Evolutionary conservation across 345 rosid genomes (phyloP).

Genomic region (Rhodomyrtus tomentosa): DNA sequence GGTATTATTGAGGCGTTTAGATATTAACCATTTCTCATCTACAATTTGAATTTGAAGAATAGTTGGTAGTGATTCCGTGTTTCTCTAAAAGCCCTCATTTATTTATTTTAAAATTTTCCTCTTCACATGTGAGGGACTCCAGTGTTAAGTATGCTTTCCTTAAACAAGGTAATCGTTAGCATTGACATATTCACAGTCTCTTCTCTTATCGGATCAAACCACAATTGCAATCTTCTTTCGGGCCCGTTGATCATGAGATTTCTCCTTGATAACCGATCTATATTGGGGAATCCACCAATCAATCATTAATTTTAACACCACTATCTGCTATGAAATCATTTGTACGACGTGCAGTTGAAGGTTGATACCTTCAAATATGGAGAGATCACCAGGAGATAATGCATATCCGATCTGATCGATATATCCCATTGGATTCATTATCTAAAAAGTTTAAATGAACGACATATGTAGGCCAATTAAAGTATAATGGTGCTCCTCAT

Average conservation of each 20-base stretch:
- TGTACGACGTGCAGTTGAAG: not conserved
- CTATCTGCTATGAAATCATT: not conserved
- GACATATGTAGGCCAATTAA: not conserved
- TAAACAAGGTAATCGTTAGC: not conserved
- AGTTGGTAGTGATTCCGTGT: not conserved
- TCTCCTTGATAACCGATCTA: not conserved
- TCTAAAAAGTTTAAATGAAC: not conserved
- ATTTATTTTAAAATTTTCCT: not conserved
- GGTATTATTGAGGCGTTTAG: not conserved
- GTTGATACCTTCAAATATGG: not conserved
- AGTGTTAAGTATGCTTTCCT: not conserved
- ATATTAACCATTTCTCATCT: not conserved
- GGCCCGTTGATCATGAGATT: not conserved
- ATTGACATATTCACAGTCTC: not conserved
- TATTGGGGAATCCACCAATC: not conserved
- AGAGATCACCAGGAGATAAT: not conserved
- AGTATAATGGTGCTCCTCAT: not conserved
- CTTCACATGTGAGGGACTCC: not conserved
- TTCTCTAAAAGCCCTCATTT: not conserved
- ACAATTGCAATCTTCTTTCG: not conserved
- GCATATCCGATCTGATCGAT: not conserved
- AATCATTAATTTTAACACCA: not conserved
- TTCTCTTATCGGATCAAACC: not conserved
- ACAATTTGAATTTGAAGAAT: not conserved
- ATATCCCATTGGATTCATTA: not conserved